A percentile compares a stretch with the other conserved stretches of the same genome.
Evolutionary conservation across 805 yeast genomes (phyloP).

Genomic region (Cyberlindnera saturnus): DNA sequence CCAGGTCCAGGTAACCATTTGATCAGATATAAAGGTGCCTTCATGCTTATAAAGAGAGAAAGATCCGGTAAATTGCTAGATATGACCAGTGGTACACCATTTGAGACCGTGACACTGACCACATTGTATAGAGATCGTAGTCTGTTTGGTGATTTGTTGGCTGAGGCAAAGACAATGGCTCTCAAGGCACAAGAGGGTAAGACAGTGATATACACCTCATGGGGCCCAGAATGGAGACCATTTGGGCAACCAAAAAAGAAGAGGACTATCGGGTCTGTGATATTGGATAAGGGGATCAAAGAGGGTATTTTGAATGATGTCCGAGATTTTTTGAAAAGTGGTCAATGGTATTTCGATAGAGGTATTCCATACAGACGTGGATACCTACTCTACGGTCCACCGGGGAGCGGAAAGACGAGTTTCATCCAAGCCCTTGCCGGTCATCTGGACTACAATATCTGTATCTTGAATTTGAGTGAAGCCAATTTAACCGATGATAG

Average conservation of each 20-base stretch:
- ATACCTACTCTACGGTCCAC: constrained; percentile 90
- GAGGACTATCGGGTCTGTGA: constrained; percentile 77
- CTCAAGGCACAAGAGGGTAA: constrained; percentile 82
- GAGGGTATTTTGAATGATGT: constrained; percentile 67
- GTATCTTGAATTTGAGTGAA: constrained; percentile 87
- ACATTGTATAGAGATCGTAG: constrained; percentile 78
- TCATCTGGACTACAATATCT: constrained; percentile 90
- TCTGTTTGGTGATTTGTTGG: constrained; percentile 62
- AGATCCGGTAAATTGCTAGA: constrained; percentile 86
- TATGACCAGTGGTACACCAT: constrained; percentile 86
- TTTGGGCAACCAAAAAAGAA: constrained; percentile 94
- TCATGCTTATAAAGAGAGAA: constrained; percentile 83
- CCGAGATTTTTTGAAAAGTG: constrained; percentile 68
- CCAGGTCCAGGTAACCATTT: constrained; percentile 98
- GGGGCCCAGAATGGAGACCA: constrained; percentile 99
- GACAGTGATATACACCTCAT: constrained; percentile 87
- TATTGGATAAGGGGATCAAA: constrained; percentile 71
- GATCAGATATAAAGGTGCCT: constrained; percentile 79
- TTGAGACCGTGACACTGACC: constrained; percentile 92
- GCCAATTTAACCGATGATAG: constrained; percentile 91
- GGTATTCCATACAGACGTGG: constrained; percentile 99
- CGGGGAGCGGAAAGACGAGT: constrained; percentile 95
- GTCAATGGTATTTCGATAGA: constrained; percentile 88
- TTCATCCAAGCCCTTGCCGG: constrained; percentile 97
- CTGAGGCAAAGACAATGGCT: constrained; percentile 83